Conservation (phyloP, 129 eudicot genomes). For the Helianthus tuberosus region DNA sequence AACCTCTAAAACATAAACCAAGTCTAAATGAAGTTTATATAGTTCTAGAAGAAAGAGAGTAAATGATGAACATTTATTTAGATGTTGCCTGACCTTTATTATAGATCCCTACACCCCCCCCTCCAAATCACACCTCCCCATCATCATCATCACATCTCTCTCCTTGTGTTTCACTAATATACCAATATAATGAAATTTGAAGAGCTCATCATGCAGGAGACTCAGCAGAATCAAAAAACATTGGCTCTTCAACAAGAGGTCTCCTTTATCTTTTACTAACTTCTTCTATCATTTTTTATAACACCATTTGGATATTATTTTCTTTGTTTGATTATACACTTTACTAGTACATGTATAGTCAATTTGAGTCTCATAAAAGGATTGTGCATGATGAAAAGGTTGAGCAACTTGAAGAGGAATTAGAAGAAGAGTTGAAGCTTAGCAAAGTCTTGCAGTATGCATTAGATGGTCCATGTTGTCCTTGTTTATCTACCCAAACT, state of each 20-base stretch:
- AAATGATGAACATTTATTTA: slow-evolving; percentile 13
- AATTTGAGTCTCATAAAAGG: background rate
- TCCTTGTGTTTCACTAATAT: background rate
- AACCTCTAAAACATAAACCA: too few relatives aligned
- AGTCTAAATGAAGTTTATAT: background rate
- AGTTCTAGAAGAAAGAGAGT: background rate
- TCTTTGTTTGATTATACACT: too few relatives aligned
- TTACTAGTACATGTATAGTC: too few relatives aligned
- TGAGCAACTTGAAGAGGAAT: slow-evolving; percentile 61
- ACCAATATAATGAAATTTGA: slow-evolving; percentile 75
- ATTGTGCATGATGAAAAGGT: slow-evolving; percentile 51
- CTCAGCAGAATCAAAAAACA: slow-evolving; percentile 56
- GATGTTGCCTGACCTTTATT: slow-evolving; percentile 19
- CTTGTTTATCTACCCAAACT: slow-evolving; percentile 49
- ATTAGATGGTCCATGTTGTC: slow-evolving; percentile 61
- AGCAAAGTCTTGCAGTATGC: slow-evolving; percentile 64
- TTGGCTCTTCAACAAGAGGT: slow-evolving; percentile 73
- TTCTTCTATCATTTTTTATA: background rate
- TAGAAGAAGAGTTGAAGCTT: slow-evolving; percentile 70
- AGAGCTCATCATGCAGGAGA: slow-evolving; percentile 77
- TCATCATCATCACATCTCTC: slow-evolving; percentile 8
- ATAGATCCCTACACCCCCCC: slow-evolving; percentile 24
- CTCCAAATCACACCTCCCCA: slow-evolving; percentile 10
- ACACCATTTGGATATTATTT: background rate
- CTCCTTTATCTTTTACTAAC: background rate